Percentiles rank a stretch among this genome's conserved stretches.
Evolutionary conservation across 2,329 filamentous ascomycete species (phyloP).

Genomic region (Neocucurbitaria cava): DNA sequence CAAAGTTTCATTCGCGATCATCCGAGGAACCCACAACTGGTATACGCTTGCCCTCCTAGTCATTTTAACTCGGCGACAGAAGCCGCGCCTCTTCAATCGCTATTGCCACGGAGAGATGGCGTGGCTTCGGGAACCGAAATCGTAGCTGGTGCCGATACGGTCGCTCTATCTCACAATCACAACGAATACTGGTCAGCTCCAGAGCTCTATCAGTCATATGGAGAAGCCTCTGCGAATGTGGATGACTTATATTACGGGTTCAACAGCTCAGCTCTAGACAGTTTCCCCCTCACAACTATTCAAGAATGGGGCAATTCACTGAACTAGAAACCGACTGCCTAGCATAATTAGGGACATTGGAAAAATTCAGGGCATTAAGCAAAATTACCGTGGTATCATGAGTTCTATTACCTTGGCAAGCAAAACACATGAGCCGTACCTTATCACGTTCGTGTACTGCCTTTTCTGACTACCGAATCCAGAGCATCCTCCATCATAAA

Average conservation of each 20-base stretch:
- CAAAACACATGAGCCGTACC: too few relatives aligned
- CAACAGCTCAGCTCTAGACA: constrained; percentile 34
- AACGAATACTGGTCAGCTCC: constrained; percentile 16
- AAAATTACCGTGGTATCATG: too few relatives aligned
- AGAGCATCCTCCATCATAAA: too few relatives aligned
- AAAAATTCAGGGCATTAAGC: too few relatives aligned
- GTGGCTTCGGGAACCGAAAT: neutral
- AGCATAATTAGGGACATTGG: too few relatives aligned
- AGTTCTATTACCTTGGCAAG: too few relatives aligned
- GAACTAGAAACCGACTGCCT: too few relatives aligned
- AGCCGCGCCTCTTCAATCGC: constrained; percentile 8
- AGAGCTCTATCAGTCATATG: constrained; percentile 17
- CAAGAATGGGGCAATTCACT: constrained; percentile 18
- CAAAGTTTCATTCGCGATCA: constrained; percentile 52
- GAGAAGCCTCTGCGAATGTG: constrained; percentile 22
- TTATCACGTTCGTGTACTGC: too few relatives aligned
- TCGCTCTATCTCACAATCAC: constrained; percentile 13
- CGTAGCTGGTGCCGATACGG: constrained; percentile 1
- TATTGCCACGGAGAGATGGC: constrained; percentile 6
- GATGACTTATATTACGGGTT: constrained; percentile 37
- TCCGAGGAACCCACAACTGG: constrained; percentile 25
- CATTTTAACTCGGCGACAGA: constrained; percentile 3
- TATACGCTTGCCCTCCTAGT: constrained; percentile 9
- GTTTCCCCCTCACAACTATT: constrained; percentile 15
- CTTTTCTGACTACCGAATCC: too few relatives aligned